Base-by-base conservation (phyloP, 2,329 filamentous ascomycete species). In the Hymenoscyphus salicellus region DNA sequence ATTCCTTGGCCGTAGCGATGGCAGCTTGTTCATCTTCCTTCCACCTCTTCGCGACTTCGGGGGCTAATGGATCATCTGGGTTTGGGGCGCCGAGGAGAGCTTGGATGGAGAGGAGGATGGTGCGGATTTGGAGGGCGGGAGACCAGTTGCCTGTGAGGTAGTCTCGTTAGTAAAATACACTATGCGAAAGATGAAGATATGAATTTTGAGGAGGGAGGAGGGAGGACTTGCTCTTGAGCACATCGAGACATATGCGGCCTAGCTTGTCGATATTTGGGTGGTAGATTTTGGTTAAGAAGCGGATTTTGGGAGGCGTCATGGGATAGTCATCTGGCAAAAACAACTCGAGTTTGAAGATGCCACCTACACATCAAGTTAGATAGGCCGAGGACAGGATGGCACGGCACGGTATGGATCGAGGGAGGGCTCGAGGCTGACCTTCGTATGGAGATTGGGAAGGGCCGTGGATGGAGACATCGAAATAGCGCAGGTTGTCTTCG, bases 221-320 rank as follows among this genome's bases (percentile, higher is more conserved):
- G 36, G 14, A 17, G 2, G 30, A 72, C 86, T 72, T 82, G 96
- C 95, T 97, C 83, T 99, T 99, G 64, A 99, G 81, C 38, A 99
- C 95, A 77, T 99, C 95, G 59, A 99, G 82, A 77, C 96, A 99
- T 79, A 99, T 99, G 66, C 95, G 90, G 66, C 95, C 95, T 1
- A 99, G 87, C 79, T 96, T 96, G 78, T 99, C 95, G 72, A 99
- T 97, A 78, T 99, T 99, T 61, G 95, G 95, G 78, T 99, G 96
- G 80, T 98, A 99, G 78, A 99, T 98, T 81, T 97, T 97, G 73
- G 96, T 99, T 60, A 99, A 84, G 80, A 99, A 99, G 63, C 95
- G 91, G 75, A 99, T 97, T 83, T 97, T 97, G 56, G 95, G 95
- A 62, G 95, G 94, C 38, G 93, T 97, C 95, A 99, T 99, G 52